Percentiles rank a stretch among this genome's conserved stretches.
phyloP scores from a whole-genome alignment of 176 grass and related monocot species.

The Bromus sterilis region DNA sequence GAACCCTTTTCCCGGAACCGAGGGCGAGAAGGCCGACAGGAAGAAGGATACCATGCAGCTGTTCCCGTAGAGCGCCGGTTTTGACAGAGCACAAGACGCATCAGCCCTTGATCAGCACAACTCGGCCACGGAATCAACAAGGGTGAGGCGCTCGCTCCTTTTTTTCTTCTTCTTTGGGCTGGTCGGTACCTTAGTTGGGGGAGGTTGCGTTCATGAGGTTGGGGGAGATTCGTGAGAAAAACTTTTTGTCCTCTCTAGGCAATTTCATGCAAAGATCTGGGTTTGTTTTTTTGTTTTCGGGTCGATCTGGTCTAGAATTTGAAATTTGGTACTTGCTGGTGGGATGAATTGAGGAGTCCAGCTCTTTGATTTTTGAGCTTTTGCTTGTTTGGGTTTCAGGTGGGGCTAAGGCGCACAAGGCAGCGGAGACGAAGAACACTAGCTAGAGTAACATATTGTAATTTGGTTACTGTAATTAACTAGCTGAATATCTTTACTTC shows the following conservation, averaged over 20 bases:
- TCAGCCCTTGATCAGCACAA: too few relatives aligned
- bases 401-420: constrained; percentile 26
- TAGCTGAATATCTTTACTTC: too few relatives aligned
- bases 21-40: too few relatives aligned
- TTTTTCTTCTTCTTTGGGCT: not conserved
- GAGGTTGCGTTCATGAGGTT: too few relatives aligned
- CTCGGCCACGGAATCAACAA: constrained; percentile 53
- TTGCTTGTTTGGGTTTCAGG: constrained; percentile 47
- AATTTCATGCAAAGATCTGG: constrained; percentile 26
- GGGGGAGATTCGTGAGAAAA: not conserved
- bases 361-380: constrained; percentile 3
- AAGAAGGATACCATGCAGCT: too few relatives aligned
- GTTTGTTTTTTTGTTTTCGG: not conserved
- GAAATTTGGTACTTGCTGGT: not conserved
- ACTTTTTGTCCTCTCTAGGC: not conserved
- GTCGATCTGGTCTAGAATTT: not conserved
- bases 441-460: too few relatives aligned
- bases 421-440: constrained; percentile 41
- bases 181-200: too few relatives aligned
- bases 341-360: not conserved
- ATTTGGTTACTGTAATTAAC: too few relatives aligned
- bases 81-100: too few relatives aligned
- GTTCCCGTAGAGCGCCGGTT: too few relatives aligned
- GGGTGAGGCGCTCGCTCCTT: constrained; percentile 33
- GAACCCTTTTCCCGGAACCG: too few relatives aligned